These are phyloP conservation scores for Dipodascus geniculatus DNA, from an alignment of 805 yeast species.

Conservation along the genomic window DNA sequence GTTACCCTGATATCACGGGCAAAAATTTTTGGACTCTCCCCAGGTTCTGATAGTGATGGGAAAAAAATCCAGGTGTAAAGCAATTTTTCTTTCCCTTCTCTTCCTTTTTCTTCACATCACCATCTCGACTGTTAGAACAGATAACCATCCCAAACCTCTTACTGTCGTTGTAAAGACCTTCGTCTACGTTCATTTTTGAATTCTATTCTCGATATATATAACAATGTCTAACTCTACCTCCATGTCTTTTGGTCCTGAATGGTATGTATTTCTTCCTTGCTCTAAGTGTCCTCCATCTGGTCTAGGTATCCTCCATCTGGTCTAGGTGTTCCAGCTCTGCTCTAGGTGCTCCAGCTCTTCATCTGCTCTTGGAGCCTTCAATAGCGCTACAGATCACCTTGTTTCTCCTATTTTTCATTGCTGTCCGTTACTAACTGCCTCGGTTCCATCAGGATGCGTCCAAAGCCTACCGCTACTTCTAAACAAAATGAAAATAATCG, in stretches of 20 bases:
- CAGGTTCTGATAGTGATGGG: background rate
- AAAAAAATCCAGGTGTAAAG: background rate
- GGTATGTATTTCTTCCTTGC: constrained; percentile 15
- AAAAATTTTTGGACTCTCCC: background rate
- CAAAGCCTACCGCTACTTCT: background rate
- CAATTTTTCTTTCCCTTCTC: background rate
- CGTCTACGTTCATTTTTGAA: background rate
- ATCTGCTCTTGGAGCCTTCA: too few species aligned
- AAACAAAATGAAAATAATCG: background rate
- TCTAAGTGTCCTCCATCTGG: too few species aligned
- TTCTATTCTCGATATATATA: background rate
- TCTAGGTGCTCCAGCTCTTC: too few species aligned
- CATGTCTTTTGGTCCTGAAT: constrained; percentile 22
- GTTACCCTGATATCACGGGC: background rate
- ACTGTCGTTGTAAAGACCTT: background rate
- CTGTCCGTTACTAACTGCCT: background rate
- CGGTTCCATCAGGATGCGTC: background rate
- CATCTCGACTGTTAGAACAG: background rate
- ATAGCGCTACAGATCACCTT: too few species aligned
- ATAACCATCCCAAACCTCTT: background rate
- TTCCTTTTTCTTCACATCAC: background rate
- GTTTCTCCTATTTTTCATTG: background rate
- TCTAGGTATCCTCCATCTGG: too few species aligned
- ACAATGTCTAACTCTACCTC: constrained; percentile 22
- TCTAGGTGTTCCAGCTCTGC: too few species aligned